Percentiles rank a stretch among this genome's conserved stretches.
Evolutionary conservation across 352 stramenopile species (phyloP).

Genomic region (Globisporangium barbulae): DNA sequence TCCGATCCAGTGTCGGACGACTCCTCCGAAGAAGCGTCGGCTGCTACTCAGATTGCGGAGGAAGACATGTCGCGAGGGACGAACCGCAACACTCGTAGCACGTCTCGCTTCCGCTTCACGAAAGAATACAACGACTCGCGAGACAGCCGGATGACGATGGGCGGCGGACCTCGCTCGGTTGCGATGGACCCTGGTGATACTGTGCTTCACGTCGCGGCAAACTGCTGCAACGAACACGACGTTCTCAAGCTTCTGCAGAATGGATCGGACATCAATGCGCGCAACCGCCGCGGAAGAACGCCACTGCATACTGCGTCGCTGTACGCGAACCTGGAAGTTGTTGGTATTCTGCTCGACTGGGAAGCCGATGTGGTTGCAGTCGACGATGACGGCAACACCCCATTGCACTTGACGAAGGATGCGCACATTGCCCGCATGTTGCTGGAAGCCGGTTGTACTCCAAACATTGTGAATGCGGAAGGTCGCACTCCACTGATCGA

Average conservation of each 20-base stretch:
- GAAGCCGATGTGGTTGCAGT: constrained; percentile 76
- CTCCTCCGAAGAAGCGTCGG: constrained; percentile 47
- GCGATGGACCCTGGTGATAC: constrained; percentile 86
- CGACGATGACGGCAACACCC: constrained; percentile 83
- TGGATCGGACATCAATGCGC: constrained; percentile 81
- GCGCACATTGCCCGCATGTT: constrained; percentile 77
- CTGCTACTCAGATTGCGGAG: constrained; percentile 18
- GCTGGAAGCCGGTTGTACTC: constrained; percentile 74
- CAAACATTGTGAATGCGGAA: constrained; percentile 82
- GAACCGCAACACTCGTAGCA: constrained; percentile 32
- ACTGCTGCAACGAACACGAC: constrained; percentile 85
- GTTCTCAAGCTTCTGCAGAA: constrained; percentile 85
- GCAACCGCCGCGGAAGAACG: constrained; percentile 73
- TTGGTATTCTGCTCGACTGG: constrained; percentile 79
- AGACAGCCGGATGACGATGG: constrained; percentile 28
- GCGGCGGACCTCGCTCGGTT: constrained; percentile 63
- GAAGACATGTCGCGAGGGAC: constrained; percentile 16
- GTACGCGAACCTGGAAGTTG: constrained; percentile 80
- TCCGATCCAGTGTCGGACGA: constrained; percentile 76
- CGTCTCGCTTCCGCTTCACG: constrained; percentile 78
- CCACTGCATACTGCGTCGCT: constrained; percentile 80
- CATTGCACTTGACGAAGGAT: constrained; percentile 77
- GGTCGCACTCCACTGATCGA: constrained; percentile 79
- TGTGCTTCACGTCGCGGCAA: constrained; percentile 81
- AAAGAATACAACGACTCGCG: constrained; percentile 70